A percentile compares a stretch with the other conserved stretches of the same genome.
These are phyloP conservation scores for Cymbidium sinense DNA, from an alignment of 106 monocot species.

Conservation along the genomic window DNA sequence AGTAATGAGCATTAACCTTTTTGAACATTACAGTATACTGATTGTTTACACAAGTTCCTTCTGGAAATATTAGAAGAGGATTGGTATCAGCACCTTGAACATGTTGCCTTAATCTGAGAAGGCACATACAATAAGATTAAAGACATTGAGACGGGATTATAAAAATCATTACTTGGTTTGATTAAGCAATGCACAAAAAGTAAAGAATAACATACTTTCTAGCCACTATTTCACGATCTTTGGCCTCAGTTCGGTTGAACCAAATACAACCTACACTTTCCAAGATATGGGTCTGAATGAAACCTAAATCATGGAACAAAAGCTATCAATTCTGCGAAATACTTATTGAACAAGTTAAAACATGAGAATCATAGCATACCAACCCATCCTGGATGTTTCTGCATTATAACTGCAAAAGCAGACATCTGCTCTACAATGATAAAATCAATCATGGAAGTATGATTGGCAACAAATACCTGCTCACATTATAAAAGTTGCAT, in stretches of 20 bases:
- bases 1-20: constrained; percentile 80
- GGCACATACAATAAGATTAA: too few species aligned
- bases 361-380: too few species aligned
- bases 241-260: constrained; percentile 83
- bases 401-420: constrained; percentile 99
- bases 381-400: constrained; percentile 99
- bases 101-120: constrained; percentile 68
- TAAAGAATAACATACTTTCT: constrained; percentile 64
- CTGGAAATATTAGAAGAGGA: constrained; percentile 95
- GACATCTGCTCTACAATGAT: constrained; percentile 97
- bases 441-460: constrained; percentile 98
- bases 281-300: constrained; percentile 87
- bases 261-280: constrained; percentile 96
- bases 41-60: constrained; percentile 99
- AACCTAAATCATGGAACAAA: constrained; percentile 59
- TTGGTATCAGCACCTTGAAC: constrained; percentile 70
- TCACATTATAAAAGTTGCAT: not conserved
- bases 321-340: too few species aligned
- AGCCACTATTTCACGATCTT: constrained; percentile 85
- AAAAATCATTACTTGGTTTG: not conserved
- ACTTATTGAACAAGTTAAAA: too few species aligned
- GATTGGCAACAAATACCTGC: constrained; percentile 98
- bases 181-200: not conserved
- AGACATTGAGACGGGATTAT: too few species aligned
- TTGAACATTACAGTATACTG: constrained; percentile 99